These are phyloP conservation scores for Rosa lucieae DNA, from an alignment of 306 rosid genomes.

Conservation along the genomic window DNA sequence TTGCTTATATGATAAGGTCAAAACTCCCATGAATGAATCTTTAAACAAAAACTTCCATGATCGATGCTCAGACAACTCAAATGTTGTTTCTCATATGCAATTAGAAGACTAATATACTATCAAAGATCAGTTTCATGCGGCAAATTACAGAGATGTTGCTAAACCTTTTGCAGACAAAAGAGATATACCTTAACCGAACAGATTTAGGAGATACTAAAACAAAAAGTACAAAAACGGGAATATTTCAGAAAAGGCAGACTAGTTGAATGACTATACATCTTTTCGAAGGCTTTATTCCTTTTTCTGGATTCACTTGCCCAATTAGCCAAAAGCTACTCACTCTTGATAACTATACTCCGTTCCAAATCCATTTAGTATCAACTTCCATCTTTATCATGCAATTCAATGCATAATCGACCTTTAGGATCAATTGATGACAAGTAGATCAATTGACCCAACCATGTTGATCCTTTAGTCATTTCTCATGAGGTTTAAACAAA, in stretches of 20 bases:
- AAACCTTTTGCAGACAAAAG: background rate
- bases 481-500: background rate
- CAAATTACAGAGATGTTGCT: background rate
- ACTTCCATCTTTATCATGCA: background rate
- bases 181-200: background rate
- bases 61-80: background rate
- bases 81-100: background rate
- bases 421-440: background rate
- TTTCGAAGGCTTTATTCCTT: background rate
- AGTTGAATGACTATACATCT: background rate
- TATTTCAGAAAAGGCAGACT: constrained; percentile 10
- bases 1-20: background rate
- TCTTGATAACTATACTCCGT: background rate
- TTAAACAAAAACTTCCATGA: background rate
- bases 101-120: background rate
- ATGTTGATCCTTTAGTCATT: background rate
- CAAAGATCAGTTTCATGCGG: background rate
- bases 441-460: background rate
- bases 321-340: background rate
- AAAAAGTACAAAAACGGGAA: constrained; percentile 9
- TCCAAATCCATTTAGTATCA: background rate
- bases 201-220: background rate
- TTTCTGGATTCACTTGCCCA: background rate
- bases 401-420: background rate
- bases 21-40: background rate